Percentiles rank a stretch among this genome's conserved stretches.
Evolutionary conservation across 805 yeast genomes (phyloP).

Genomic region (Kazachstania viticola): DNA sequence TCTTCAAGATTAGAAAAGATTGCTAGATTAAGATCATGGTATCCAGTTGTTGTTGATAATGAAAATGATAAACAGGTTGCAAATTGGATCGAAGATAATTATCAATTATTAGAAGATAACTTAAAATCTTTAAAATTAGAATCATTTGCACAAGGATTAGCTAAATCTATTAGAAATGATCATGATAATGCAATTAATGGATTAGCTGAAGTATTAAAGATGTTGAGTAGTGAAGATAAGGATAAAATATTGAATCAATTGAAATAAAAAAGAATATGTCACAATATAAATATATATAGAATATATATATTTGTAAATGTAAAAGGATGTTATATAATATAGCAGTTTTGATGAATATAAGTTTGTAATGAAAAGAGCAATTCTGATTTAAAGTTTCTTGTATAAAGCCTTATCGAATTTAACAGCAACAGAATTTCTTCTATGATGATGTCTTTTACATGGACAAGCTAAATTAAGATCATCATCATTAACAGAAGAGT

Average conservation of each 20-base stretch:
- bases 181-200: conserved; percentile 43
- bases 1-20: conserved; percentile 68
- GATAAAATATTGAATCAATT: conserved; percentile 31
- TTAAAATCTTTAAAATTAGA: conserved; percentile 58
- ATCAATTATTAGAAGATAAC: conserved; percentile 44
- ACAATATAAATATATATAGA: too few relatives aligned
- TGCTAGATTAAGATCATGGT: conserved; percentile 82
- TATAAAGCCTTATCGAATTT: conserved; percentile 16
- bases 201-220: conserved; percentile 40
- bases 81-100: conserved; percentile 75
- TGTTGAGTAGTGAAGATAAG: conserved; percentile 44
- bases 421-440: conserved; percentile 22
- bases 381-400: background rate
- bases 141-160: conserved; percentile 51
- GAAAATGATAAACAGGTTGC: conserved; percentile 72
- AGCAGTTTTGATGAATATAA: background rate
- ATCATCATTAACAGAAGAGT: too few relatives aligned
- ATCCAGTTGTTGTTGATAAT: conserved; percentile 55
- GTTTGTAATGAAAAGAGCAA: background rate
- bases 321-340: background rate
- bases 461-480: conserved; percentile 10
- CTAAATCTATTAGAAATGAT: conserved; percentile 46
- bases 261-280: conserved; percentile 11
- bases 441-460: conserved; percentile 25
- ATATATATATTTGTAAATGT: too few relatives aligned